Base-by-base conservation (phyloP, 306 rosid species). In the Acmispon strigosus region DNA sequence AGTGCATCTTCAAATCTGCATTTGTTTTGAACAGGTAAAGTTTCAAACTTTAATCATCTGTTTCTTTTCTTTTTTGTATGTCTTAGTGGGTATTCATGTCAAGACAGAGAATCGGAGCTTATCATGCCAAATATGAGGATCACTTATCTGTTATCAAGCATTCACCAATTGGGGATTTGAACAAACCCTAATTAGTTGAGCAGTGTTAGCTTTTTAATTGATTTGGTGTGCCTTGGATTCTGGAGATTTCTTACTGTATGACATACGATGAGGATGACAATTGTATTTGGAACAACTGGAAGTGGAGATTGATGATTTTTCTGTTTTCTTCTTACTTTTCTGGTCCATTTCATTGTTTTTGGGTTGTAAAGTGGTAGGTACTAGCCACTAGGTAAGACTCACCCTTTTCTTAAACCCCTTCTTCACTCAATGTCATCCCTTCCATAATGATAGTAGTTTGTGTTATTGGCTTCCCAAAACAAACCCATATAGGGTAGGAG, bases 21-120 rank as follows among this genome's bases (percentile, higher is more conserved):
- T 52, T 37, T 51, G 5, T 47, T 71, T 16, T 74, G 39, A 53
- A 70, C 70, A 11, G 84, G 85, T 80, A 68, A 86, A 68, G 45
- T 18, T 34, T 54, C 79, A 4, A 59, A 59, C 62, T 75, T 19
- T 12, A n/a, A 9, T 16, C 15, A 43, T 42, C n/a, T 4, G 7
- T 20, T 13, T 9, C 37, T 10, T 0, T 5, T 7, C 6, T 43
- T 4, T 16, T 37, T 0, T 67, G 45, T 49, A 62, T 16, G 22
- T 58, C 36, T 19, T 56, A 15, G n/a, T 67, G 15, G 14, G 22
- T 48, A 15, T 22, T 67, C 58, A 14, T 66, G 17, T 34, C 59
- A 51, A 42, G 19, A 53, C 20, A 12, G 8, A 45, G 1, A 44
- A 2, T 56, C 2, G 24, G 41, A 55, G 49, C 48, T 63, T 29